A percentile compares a stretch with the other conserved stretches of the same genome.
phyloP scores from a whole-genome alignment of 108 stramenopile genomes.

The Conticribra weissflogii region DNA sequence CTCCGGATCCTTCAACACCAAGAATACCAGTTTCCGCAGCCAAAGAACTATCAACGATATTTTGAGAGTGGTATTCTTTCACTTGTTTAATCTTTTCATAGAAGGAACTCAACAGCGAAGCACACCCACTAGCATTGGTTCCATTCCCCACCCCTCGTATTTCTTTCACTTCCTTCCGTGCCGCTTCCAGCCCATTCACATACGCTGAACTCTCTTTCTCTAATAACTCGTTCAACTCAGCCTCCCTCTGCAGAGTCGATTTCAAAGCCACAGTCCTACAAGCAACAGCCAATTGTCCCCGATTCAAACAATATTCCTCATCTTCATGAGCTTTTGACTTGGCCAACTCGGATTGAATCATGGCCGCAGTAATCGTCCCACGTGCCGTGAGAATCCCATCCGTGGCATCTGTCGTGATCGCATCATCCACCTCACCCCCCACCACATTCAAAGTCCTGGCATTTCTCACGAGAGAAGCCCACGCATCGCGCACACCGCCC shows the following conservation, averaged over 20 bases:
- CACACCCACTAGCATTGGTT: slow-evolving; percentile 9
- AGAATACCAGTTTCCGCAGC: not conserved
- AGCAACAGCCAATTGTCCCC: slow-evolving; percentile 67
- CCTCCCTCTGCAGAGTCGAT: slow-evolving; percentile 42
- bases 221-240: slow-evolving; percentile 40
- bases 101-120: slow-evolving; percentile 46
- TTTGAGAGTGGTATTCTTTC: slow-evolving; percentile 73
- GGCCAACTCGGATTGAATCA: slow-evolving; percentile 36
- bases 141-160: slow-evolving; percentile 37
- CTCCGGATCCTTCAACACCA: not conserved
- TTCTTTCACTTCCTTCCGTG: slow-evolving; percentile 1
- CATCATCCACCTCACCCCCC: slow-evolving; percentile 22
- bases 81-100: slow-evolving; percentile 67
- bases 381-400: not conserved
- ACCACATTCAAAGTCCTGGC: slow-evolving; percentile 15
- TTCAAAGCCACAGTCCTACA: slow-evolving; percentile 49
- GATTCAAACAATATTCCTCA: slow-evolving; percentile 50
- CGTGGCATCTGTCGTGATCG: slow-evolving; percentile 2
- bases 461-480: slow-evolving; percentile 49
- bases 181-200: slow-evolving; percentile 21
- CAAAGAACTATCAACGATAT: slow-evolving; percentile 21
- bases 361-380: slow-evolving; percentile 30
- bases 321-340: slow-evolving; percentile 22
- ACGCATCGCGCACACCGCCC: slow-evolving; percentile 75
- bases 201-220: slow-evolving; percentile 26